Evolutionary conservation across 2,329 filamentous ascomycete species (phyloP).

Genomic region (Pseudogymnoascus sp.): DNA sequence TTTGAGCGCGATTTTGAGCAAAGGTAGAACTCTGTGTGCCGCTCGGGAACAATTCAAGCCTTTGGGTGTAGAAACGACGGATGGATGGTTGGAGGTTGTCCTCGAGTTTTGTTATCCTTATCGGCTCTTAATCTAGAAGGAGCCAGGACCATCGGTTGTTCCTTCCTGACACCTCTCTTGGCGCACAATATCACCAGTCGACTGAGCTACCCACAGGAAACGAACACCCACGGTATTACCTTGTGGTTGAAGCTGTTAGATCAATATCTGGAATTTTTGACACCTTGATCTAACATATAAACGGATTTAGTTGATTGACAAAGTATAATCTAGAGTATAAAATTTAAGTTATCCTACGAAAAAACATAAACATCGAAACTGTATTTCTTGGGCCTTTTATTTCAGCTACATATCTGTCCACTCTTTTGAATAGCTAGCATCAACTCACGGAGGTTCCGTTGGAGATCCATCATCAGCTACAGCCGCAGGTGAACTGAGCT

Average conservation of each 20-base stretch:
- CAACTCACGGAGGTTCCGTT: not conserved
- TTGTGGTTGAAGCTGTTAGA: not conserved
- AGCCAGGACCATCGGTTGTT: not conserved
- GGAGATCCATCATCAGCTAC: not conserved
- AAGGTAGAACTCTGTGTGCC: not conserved
- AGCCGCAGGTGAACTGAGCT: not conserved
- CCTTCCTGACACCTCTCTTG: not conserved
- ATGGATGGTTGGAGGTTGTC: constrained; percentile 1
- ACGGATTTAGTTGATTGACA: not conserved
- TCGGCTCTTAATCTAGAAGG: not conserved
- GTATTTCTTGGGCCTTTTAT: not conserved
- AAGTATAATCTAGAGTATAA: not conserved
- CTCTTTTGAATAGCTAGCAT: not conserved
- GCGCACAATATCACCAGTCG: not conserved
- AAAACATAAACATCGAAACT: not conserved
- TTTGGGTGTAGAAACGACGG: not conserved
- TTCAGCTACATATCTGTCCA: not conserved
- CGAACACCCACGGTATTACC: not conserved
- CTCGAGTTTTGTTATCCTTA: constrained; percentile 1
- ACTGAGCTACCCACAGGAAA: not conserved
- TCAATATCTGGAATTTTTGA: not conserved
- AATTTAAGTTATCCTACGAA: not conserved
- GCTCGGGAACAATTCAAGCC: not conserved
- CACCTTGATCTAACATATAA: not conserved
- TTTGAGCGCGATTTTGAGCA: not conserved